Percentiles rank a stretch among this genome's conserved stretches.
These are phyloP conservation scores for Hygrocybe punicea DNA, from an alignment of 768 basidiomycete genomes.

Conservation along the genomic window DNA sequence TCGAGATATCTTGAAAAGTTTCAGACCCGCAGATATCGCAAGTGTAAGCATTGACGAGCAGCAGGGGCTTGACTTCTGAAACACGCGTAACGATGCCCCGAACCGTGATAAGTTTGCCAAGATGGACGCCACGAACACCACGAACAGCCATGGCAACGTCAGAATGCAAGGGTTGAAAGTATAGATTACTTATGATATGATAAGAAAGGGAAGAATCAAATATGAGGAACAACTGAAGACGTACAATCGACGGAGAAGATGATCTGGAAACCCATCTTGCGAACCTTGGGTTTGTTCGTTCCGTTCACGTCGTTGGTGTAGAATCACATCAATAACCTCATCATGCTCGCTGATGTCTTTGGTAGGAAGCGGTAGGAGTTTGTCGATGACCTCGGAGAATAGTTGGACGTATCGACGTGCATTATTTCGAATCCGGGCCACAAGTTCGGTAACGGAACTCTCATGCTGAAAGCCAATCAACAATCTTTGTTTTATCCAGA, in stretches of 20 bases:
- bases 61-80: slow-evolving; percentile 96
- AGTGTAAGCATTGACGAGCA: slow-evolving; percentile 96
- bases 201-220: slow-evolving; percentile 9
- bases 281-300: slow-evolving; percentile 75
- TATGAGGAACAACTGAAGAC: slow-evolving; percentile 33
- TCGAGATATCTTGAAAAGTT: slow-evolving; percentile 95
- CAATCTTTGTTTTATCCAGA: background rate
- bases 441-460: slow-evolving; percentile 68
- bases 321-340: slow-evolving; percentile 95
- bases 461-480: slow-evolving; percentile 51
- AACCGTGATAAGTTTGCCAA: slow-evolving; percentile 93
- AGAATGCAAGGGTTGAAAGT: slow-evolving; percentile 83
- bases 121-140: slow-evolving; percentile 77
- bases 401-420: slow-evolving; percentile 86
- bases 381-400: slow-evolving; percentile 89
- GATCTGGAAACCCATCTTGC: slow-evolving; percentile 83
- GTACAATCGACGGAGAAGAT: slow-evolving; percentile 92
- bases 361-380: slow-evolving; percentile 81
- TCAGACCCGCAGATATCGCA: slow-evolving; percentile 98
- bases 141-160: slow-evolving; percentile 84
- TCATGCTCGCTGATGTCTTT: slow-evolving; percentile 87
- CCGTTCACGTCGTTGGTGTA: slow-evolving; percentile 87
- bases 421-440: slow-evolving; percentile 75
- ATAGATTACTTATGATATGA: slow-evolving; percentile 67
- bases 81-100: slow-evolving; percentile 98